Percentiles rank a stretch among this genome's conserved stretches.
These are phyloP conservation scores for Blastosporella zonata DNA, from an alignment of 1,284 basidiomycete genomes.

Conservation along the genomic window DNA sequence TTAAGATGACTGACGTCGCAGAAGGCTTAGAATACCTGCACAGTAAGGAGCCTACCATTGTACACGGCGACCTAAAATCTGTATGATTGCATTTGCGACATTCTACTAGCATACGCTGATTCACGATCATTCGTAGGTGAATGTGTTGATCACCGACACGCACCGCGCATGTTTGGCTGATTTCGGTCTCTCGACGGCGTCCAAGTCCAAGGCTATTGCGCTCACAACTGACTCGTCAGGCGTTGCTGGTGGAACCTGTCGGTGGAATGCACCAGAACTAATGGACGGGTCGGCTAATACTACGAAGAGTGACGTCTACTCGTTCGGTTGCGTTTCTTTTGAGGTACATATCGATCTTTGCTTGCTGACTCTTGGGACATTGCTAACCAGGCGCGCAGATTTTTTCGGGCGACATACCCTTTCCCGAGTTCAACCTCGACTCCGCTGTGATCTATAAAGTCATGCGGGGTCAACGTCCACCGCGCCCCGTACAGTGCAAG, in stretches of 20 bases:
- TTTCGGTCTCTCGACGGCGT: conserved; percentile 32
- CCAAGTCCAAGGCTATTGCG: conserved; percentile 13
- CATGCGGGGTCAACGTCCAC: conserved; percentile 13
- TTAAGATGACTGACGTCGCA: conserved; percentile 27
- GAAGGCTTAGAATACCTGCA: conserved; percentile 36
- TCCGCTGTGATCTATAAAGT: conserved; percentile 16
- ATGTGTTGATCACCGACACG: conserved; percentile 28
- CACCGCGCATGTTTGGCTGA: conserved; percentile 32
- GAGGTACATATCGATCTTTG: conserved; percentile 18
- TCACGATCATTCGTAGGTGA: conserved; percentile 23
- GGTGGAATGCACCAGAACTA: conserved; percentile 25
- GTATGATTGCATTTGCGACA: not conserved
- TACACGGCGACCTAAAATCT: conserved; percentile 38
- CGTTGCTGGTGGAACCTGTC: conserved; percentile 16
- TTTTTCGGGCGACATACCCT: conserved; percentile 19
- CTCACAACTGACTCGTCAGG: conserved; percentile 14
- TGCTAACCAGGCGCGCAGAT: conserved; percentile 8
- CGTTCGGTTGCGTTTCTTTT: conserved; percentile 23
- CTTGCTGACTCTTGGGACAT: not conserved
- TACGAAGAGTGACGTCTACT: conserved; percentile 23
- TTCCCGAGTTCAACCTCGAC: conserved; percentile 15
- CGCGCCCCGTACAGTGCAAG: conserved; percentile 12
- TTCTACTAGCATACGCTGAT: not conserved
- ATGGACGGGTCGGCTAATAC: conserved; percentile 13
- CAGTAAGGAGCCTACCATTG: conserved; percentile 22